Conservation (phyloP, 1,139 yeast genomes). For the Geotrichum siamense region DNA sequence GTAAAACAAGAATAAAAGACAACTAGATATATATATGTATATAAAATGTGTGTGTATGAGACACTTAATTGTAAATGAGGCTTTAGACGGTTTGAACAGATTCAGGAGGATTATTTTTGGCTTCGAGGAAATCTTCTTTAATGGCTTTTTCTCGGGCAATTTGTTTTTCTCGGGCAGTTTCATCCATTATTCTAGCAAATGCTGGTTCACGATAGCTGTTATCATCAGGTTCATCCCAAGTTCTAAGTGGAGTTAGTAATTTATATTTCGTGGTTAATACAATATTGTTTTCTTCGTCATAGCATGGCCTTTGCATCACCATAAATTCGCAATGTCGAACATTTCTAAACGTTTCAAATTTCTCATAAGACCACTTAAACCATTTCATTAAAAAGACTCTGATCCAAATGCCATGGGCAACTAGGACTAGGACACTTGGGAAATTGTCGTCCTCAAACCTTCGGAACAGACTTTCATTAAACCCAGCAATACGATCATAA, state of each 20-base stretch:
- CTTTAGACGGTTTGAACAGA: not conserved
- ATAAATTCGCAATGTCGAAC: slow-evolving; percentile 79
- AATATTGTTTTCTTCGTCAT: slow-evolving; percentile 25
- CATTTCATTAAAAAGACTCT: slow-evolving; percentile 85
- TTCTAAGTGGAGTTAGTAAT: slow-evolving; percentile 30
- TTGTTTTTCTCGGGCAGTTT: slow-evolving; percentile 16
- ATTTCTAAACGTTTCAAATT: slow-evolving; percentile 73
- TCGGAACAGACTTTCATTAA: slow-evolving; percentile 76
- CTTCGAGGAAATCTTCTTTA: slow-evolving; percentile 14
- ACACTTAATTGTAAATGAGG: not conserved
- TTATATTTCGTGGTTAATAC: slow-evolving; percentile 25
- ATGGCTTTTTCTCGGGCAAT: slow-evolving; percentile 13
- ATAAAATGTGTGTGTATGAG: not conserved
- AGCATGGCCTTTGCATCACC: slow-evolving; percentile 55
- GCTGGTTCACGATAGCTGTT: slow-evolving; percentile 13
- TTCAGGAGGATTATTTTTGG: slow-evolving; percentile 7
- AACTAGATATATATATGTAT: not conserved
- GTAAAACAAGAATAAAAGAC: not conserved
- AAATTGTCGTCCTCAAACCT: slow-evolving; percentile 63
- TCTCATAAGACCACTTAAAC: slow-evolving; percentile 89
- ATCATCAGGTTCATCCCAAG: slow-evolving; percentile 33
- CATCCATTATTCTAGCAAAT: slow-evolving; percentile 13
- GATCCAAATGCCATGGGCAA: slow-evolving; percentile 92
- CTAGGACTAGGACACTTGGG: slow-evolving; percentile 70
- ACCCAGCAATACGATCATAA: slow-evolving; percentile 81